Evolutionary conservation across 2,329 filamentous ascomycete species (phyloP).

Genomic region (Nemania sp.): DNA sequence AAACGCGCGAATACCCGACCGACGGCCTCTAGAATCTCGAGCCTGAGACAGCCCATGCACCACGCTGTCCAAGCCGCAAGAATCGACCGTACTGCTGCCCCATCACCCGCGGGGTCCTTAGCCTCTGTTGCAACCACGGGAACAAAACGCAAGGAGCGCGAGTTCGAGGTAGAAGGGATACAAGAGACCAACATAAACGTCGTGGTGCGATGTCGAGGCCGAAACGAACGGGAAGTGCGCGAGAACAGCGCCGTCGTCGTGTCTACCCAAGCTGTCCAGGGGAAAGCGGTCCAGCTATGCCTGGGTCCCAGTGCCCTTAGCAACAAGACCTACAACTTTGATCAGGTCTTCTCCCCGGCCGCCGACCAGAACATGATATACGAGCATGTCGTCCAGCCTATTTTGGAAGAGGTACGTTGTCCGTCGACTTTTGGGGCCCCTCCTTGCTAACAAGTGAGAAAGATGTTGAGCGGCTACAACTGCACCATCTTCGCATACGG

Average conservation of each 20-base stretch:
- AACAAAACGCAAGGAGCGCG: constrained; percentile 84
- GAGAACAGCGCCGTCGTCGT: constrained; percentile 96
- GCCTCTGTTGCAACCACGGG: constrained; percentile 63
- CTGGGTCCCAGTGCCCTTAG: constrained; percentile 92
- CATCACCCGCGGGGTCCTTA: constrained; percentile 74
- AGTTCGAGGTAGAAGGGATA: constrained; percentile 71
- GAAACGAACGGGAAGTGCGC: constrained; percentile 87
- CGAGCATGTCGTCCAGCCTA: constrained; percentile 91
- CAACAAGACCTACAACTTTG: constrained; percentile 96
- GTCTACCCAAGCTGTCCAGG: constrained; percentile 83
- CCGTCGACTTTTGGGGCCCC: background rate
- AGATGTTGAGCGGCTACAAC: constrained; percentile 95
- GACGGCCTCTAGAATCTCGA: constrained; percentile 32
- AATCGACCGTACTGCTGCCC: constrained; percentile 50
- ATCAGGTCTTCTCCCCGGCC: constrained; percentile 94
- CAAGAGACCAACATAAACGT: constrained; percentile 98
- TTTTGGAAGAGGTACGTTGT: constrained; percentile 79
- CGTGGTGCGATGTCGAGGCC: constrained; percentile 89
- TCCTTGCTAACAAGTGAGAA: constrained; percentile 20
- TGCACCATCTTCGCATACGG: constrained; percentile 99
- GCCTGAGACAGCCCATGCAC: constrained; percentile 35
- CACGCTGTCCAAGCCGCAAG: constrained; percentile 34
- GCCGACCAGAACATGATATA: constrained; percentile 94
- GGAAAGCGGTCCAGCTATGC: constrained; percentile 79
- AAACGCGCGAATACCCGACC: constrained; percentile 33